A percentile compares a stretch with the other conserved stretches of the same genome.
Conservation (phyloP, 345 rosid species). For the Eucalyptus regnans region DNA sequence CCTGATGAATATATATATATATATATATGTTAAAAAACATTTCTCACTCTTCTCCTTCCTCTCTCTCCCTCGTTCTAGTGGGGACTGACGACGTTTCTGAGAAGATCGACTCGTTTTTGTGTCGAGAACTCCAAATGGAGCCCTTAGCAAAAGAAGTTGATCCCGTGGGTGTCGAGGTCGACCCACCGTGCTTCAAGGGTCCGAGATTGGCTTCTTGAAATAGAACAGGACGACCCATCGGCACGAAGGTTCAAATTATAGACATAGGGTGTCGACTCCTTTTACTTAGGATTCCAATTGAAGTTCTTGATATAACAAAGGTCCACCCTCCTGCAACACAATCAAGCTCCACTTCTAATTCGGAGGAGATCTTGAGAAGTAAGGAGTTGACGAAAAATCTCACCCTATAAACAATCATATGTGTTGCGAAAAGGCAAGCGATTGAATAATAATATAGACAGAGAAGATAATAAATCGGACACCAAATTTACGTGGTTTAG, state of each 20-base stretch:
- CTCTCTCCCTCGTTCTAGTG: neutral
- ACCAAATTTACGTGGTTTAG: too few relatives aligned
- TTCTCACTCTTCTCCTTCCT: neutral
- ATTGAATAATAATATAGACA: too few relatives aligned
- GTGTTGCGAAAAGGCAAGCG: too few relatives aligned
- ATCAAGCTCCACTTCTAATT: neutral
- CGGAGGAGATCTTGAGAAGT: neutral
- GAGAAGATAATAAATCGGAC: too few relatives aligned
- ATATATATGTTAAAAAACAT: neutral
- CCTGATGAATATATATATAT: neutral
- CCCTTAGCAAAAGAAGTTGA: neutral
- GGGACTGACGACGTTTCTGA: neutral
- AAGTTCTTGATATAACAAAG: neutral
- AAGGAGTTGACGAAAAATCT: neutral
- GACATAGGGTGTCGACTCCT: neutral
- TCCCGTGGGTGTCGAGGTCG: fast-evolving
- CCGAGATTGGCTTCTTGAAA: neutral
- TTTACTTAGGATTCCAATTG: neutral
- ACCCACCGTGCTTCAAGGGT: neutral
- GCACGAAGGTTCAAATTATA: neutral
- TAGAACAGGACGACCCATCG: neutral
- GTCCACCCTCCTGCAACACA: neutral
- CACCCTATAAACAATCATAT: neutral
- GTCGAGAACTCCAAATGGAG: neutral
- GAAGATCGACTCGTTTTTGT: neutral